phyloP scores from a whole-genome alignment of 495 filamentous ascomycete genomes.

The Halenospora varia region DNA sequence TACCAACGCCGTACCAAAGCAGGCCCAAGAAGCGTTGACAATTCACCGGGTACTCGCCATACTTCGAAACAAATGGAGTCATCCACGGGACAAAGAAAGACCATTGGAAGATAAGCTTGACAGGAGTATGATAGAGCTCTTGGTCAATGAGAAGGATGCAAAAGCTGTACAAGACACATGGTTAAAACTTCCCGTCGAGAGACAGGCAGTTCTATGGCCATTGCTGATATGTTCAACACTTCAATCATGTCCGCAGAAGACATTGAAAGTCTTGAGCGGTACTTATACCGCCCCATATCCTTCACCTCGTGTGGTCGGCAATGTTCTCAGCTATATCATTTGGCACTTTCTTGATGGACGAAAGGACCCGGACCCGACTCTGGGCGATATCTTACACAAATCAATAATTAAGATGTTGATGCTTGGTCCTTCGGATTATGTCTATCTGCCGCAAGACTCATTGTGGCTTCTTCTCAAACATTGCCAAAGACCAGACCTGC shows the following conservation, averaged over 20 bases:
- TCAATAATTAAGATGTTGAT: not conserved
- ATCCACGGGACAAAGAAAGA: too few relatives aligned
- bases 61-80: too few relatives aligned
- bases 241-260: not conserved
- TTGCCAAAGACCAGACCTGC: not conserved
- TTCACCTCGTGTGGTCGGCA: conserved; percentile 8
- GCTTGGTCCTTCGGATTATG: not conserved
- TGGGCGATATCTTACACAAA: not conserved
- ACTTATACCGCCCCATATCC: conserved; percentile 11
- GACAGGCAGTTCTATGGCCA: conserved; percentile 12
- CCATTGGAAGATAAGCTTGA: too few relatives aligned
- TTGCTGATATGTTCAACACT: conserved; percentile 14
- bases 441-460: conserved; percentile 14
- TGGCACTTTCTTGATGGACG: conserved; percentile 5
- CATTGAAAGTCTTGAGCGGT: conserved; percentile 9
- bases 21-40: too few relatives aligned
- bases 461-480: conserved; percentile 9
- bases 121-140: too few relatives aligned
- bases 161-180: too few relatives aligned
- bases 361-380: not conserved
- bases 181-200: not conserved
- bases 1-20: too few relatives aligned
- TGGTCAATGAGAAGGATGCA: too few relatives aligned
- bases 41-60: too few relatives aligned
- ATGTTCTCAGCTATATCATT: conserved; percentile 19